Base-by-base conservation (phyloP, 2,329 filamentous ascomycete species). In the Emmonsiellopsis sp. region DNA sequence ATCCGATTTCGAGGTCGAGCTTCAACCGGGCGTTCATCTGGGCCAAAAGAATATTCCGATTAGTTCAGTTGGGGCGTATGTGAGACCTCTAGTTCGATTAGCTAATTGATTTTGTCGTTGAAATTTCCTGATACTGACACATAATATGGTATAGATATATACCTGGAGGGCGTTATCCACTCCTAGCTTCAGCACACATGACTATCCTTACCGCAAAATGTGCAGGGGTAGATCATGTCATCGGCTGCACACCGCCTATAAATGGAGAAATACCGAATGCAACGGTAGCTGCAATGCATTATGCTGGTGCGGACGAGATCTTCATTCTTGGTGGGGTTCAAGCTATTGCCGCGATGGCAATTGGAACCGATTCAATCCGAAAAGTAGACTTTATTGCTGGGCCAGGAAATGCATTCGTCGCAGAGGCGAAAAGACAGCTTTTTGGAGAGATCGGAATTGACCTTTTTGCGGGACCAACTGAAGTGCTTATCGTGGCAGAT, bases 361-460 rank as follows among this genome's bases (percentile, higher is more conserved):
- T 77, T 2, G 77, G 77, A 0, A 79, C 77, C 0, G 70, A 75
- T 56, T 73, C 71, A 0, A 71, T 78, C 13, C 60, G 55, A 10
- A 77, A 77, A 55, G 74, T 78, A 6, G 73, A 79, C 56, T 77
- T 78, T 60, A 69, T 80, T 44, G 76, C 77, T 1, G 77, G 77
- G 0, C 78, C 77, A 0, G 77, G 77, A 1, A 80, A 81, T 57
- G 69, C 77, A 1, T 80, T 78, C 59, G 77, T 81, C 0, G 76
- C 77, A 2, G 78, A 78, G 58, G 77, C 72, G 0, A 81, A 80
- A 60, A 68, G 76, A 0, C 77, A 78, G 59, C 63, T 80, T 0
- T 80, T 77, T 54, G 77, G 77, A 13, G 70, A 75, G 52, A 72
- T 80, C 32, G 77, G 78, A 5, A 81, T 80, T 53, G 77, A 80